Evolutionary conservation across 2,329 filamentous ascomycete genomes (phyloP), one percentile per base, ranked within the genome.

Genomic region (Zasmidium angulare): DNA sequence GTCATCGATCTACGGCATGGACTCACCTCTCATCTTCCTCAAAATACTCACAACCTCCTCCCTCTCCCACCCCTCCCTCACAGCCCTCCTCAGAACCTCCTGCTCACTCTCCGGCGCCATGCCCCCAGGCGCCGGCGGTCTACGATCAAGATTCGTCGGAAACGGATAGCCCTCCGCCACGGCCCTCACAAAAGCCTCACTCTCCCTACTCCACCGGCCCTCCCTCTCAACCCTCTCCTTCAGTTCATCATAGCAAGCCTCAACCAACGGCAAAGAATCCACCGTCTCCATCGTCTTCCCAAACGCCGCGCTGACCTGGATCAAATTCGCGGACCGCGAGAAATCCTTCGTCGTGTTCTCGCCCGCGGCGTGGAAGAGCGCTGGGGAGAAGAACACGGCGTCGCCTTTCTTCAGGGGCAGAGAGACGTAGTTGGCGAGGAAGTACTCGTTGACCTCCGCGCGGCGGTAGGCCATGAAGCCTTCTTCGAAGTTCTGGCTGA

Each of bases 211-310:
- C 56, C 78, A 29, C 11, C 26, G 24, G 0, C 79, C 77, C 21
- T 78, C 65, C 3, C 58, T 53, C 24, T 69, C 64, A 59, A 75
- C 75, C 58, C 72, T 69, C 7, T 62, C 60, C 31, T 47, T 58
- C 46, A 84, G 31, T 1, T 67, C 55, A 3, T 78, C 73, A 79
- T 81, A 85, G 1, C 74, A 78, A 21, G 54, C 69, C 48, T 79
- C 77, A 2, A 84, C 69, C 22, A 84, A 64, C 2, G 80, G 78
- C 12, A 82, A 54, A 0, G 78, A 75, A 64, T 88, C 82, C 10
- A 88, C 76, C 0, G 68, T 79, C 73, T 88, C 86, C 85, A 88
- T 89, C 0, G 85, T 77, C 67, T 86, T 86, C 0, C 85, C 85
- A 66, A 88, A 84, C 0, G 84, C 84, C 60, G 80, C 82, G 62